These are phyloP conservation scores for Curvularia hawaiiensis DNA, from an alignment of 2,329 filamentous ascomycete species.

Conservation along the genomic window DNA sequence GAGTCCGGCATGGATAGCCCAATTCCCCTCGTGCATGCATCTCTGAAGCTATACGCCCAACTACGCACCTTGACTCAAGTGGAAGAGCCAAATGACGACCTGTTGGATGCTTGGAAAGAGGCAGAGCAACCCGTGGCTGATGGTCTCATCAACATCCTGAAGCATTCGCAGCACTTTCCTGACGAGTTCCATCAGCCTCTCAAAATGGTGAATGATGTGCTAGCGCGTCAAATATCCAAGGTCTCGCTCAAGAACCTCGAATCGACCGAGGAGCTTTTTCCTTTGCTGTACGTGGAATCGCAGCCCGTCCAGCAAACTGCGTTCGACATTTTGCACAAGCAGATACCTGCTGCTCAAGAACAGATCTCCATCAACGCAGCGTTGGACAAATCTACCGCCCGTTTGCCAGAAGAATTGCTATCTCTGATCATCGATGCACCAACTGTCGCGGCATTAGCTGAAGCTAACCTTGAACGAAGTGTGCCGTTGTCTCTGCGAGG, in stretches of 20 bases:
- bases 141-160: slow-evolving; percentile 68
- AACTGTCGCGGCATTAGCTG: slow-evolving; percentile 68
- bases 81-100: slow-evolving; percentile 81
- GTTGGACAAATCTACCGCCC: slow-evolving; percentile 72
- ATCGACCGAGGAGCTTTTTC: slow-evolving; percentile 72
- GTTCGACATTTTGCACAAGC: slow-evolving; percentile 77
- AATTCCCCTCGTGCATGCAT: slow-evolving; percentile 69
- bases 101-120: slow-evolving; percentile 73
- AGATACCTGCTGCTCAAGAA: slow-evolving; percentile 79
- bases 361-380: slow-evolving; percentile 79
- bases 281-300: slow-evolving; percentile 76
- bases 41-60: slow-evolving; percentile 70
- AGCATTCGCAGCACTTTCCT: slow-evolving; percentile 55
- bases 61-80: slow-evolving; percentile 62
- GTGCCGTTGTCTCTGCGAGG: slow-evolving; percentile 74
- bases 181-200: slow-evolving; percentile 68
- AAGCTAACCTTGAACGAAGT: slow-evolving; percentile 65
- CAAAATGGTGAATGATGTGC: slow-evolving; percentile 74
- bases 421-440: slow-evolving; percentile 83
- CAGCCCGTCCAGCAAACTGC: slow-evolving; percentile 77
- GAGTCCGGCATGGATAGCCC: slow-evolving; percentile 36
- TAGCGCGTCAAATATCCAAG: slow-evolving; percentile 71
- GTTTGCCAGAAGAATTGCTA: slow-evolving; percentile 81
- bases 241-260: slow-evolving; percentile 67
- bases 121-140: slow-evolving; percentile 61